Percentiles rank a stretch among this genome's conserved stretches.
phyloP scores from a whole-genome alignment of 2,329 filamentous ascomycete genomes.

The Didymella lethalis region DNA sequence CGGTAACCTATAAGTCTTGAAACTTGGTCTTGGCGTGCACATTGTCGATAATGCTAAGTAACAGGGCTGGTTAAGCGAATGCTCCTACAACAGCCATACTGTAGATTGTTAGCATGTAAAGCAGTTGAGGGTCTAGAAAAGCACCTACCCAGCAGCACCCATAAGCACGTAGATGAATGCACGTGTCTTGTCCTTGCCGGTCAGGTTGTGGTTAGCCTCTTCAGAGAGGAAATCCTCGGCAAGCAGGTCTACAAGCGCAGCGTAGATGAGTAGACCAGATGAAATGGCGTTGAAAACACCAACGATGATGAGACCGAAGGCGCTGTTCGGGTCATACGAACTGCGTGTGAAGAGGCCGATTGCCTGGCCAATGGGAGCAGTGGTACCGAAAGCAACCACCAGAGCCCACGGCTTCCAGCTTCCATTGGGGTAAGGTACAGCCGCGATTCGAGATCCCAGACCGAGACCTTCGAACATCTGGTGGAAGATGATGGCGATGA shows the following conservation, averaged over 20 bases:
- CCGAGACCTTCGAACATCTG: conserved; percentile 70
- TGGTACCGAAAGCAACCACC: conserved; percentile 69
- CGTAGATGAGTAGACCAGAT: conserved; percentile 67
- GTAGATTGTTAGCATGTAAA: conserved; percentile 14
- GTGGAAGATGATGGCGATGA: conserved; percentile 69
- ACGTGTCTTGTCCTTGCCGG: conserved; percentile 60
- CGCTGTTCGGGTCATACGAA: conserved; percentile 69
- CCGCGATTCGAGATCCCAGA: conserved; percentile 67
- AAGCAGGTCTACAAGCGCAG: conserved; percentile 68
- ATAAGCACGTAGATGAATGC: conserved; percentile 58
- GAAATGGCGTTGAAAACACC: conserved; percentile 73
- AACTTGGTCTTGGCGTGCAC: not conserved
- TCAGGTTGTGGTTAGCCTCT: conserved; percentile 56
- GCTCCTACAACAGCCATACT: conserved; percentile 50
- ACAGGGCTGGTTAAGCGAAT: conserved; percentile 39
- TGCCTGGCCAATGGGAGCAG: conserved; percentile 70
- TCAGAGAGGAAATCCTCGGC: conserved; percentile 70
- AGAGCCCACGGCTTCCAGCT: conserved; percentile 68
- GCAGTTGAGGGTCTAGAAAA: conserved; percentile 29
- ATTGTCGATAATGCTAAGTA: not conserved
- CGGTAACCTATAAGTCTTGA: conserved; percentile 1
- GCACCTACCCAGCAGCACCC: conserved; percentile 40
- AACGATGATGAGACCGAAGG: conserved; percentile 70
- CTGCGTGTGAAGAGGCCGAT: conserved; percentile 66
- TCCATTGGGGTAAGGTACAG: conserved; percentile 65